Percentiles rank a stretch among this genome's conserved stretches.
These are phyloP conservation scores for Aspergillus sp. DNA, from an alignment of 2,329 filamentous ascomycete species.

Conservation along the genomic window DNA sequence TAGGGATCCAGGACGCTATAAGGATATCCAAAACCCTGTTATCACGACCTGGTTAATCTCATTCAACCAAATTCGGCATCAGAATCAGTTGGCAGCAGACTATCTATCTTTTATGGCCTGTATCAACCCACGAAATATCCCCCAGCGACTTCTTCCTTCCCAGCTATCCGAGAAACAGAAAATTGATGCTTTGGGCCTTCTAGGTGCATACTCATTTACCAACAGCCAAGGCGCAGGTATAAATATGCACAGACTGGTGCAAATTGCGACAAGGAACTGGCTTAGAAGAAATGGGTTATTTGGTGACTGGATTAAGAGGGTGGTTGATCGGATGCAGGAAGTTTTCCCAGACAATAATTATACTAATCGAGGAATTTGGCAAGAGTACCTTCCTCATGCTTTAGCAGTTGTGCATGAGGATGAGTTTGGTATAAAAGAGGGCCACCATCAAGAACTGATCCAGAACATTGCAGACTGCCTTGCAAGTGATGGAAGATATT, in stretches of 20 bases:
- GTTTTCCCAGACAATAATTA: slow-evolving; percentile 15
- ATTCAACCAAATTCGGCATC: too few species aligned
- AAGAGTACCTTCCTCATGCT: slow-evolving; percentile 21
- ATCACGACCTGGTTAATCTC: too few species aligned
- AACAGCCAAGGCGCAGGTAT: too few species aligned
- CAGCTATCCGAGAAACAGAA: not conserved
- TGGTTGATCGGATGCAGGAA: slow-evolving; percentile 2
- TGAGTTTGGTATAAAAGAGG: not conserved
- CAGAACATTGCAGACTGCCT: too few species aligned
- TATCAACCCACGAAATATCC: slow-evolving; percentile 28
- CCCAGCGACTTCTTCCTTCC: slow-evolving; percentile 23
- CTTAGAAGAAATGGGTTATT: slow-evolving; percentile 13
- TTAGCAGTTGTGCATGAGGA: not conserved
- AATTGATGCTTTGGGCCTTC: not conserved
- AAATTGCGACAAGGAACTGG: slow-evolving; percentile 31
- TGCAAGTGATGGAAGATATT: too few species aligned
- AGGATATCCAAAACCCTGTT: too few species aligned
- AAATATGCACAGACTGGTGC: slow-evolving; percentile 29
- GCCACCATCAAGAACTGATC: not conserved
- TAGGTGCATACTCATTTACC: too few species aligned
- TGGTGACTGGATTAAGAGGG: not conserved
- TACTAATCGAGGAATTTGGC: slow-evolving; percentile 18
- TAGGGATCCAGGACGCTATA: too few species aligned
- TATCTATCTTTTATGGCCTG: slow-evolving; percentile 32
- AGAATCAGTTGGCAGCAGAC: not conserved